A percentile compares a stretch with the other conserved stretches of the same genome.
phyloP scores from a whole-genome alignment of 306 rosid genomes.

The Rubus idaeus region DNA sequence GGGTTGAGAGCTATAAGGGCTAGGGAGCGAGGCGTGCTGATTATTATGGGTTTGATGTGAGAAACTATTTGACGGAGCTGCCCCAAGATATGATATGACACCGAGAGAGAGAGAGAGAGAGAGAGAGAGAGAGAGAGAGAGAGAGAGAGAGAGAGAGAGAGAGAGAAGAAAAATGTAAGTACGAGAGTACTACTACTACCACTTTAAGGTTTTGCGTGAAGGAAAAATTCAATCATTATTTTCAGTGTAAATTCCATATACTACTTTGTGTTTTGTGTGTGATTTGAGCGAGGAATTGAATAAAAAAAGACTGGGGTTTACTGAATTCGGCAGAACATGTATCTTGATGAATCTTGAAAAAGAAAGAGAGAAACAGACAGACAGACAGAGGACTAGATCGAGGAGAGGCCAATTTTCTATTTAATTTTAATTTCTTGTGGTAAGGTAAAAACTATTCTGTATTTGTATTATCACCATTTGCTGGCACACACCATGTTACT shows the following conservation, averaged over 20 bases:
- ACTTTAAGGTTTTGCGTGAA: constrained; percentile 57
- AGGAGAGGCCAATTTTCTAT: constrained; percentile 10
- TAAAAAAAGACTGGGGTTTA: constrained; percentile 11
- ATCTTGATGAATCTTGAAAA: constrained; percentile 28
- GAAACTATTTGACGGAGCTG: constrained; percentile 55
- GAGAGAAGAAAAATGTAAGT: constrained; percentile 18
- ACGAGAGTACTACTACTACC: constrained; percentile 31
- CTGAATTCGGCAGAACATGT: constrained; percentile 48
- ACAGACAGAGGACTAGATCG: not conserved
- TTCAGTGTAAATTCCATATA: constrained; percentile 33
- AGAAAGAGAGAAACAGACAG: not conserved
- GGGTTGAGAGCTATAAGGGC: not conserved
- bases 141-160: too few relatives aligned
- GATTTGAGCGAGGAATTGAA: not conserved
- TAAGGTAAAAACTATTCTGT: constrained; percentile 24
- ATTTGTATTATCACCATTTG: not conserved
- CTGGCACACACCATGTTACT: constrained; percentile 60
- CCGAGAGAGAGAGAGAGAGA: constrained; percentile 33
- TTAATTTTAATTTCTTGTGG: not conserved
- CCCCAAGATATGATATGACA: constrained; percentile 43
- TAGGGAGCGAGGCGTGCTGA: constrained; percentile 48
- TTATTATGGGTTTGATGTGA: constrained; percentile 57
- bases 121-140: too few relatives aligned
- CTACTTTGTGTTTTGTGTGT: not conserved
- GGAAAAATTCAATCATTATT: constrained; percentile 38